Evolutionary conservation across 2,329 filamentous ascomycete genomes (phyloP), one percentile per base, ranked within the genome.

Genomic region (Proliferodiscus dingleyae): DNA sequence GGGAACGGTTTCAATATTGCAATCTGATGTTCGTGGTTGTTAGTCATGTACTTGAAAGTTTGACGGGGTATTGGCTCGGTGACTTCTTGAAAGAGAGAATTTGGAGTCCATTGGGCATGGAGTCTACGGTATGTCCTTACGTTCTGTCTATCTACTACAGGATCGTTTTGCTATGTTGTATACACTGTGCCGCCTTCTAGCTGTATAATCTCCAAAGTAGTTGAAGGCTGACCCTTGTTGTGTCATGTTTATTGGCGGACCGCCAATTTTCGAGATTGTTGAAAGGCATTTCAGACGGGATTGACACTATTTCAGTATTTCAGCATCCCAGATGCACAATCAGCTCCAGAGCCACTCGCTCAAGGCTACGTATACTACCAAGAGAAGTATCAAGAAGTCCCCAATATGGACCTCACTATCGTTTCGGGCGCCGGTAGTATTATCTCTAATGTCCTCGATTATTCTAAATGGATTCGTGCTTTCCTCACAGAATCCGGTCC

Each of bases 1-100:
- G 77, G 2, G 64, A 66, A 1, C 63, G 54, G 43, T 76, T 64
- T 45, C 64, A 71, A 47, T 78, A 79, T 55, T 69, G 64, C 56
- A 78, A 79, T 55, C 61, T 69, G 45, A 75, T 77, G 68, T 79
- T 67, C 53, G 63, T 63, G 1, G 65, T 65, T 1, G 64, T 68
- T 2, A 68, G 68, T 4, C 63, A 75, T 50, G 64, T 76, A 1
- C 56, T 77, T n/a, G 70, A 76, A 51, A 66, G 56, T 0, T 45
- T 73, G 3, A 68, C 65, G 0, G 66, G 66, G 0, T 50, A 51
- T 9, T 56, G 59, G 23, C 61, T 77, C 3, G 66, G 65, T 0
- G 56, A 66, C 4, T 70, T 73, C 29, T 57, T 77, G 8, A 61
- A 59, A 6, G 58, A 67, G 16, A 49, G 59, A 8, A 61, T 77